Evolutionary conservation across 73 alveolate genomes (phyloP).

Genomic region (Strombidium stylifer): DNA sequence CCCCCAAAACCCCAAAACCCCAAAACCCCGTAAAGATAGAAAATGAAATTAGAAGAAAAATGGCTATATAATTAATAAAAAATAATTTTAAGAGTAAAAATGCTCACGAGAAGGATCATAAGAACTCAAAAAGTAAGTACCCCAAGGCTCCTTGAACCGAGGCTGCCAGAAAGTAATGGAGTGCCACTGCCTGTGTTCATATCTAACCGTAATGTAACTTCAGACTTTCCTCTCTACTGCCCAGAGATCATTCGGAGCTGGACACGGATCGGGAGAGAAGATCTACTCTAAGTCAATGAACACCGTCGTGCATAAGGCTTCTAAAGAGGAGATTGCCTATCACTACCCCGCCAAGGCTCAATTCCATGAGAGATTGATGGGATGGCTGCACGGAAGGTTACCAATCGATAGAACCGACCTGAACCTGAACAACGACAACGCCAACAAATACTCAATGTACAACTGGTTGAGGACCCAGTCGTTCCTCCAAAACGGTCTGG

Average conservation of each 20-base stretch:
- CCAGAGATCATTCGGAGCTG: no score
- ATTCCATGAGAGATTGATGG: background rate
- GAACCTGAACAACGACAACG: conserved; percentile 17
- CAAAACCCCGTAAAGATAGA: background rate
- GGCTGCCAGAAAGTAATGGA: no score
- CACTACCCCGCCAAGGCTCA: conserved; percentile 24
- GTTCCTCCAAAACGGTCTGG: conserved; percentile 23
- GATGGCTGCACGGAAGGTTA: conserved; percentile 46
- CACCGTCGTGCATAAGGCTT: no score
- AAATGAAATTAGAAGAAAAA: background rate
- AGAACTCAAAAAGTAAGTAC: no score
- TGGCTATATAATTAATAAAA: background rate
- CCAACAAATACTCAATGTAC: conserved; percentile 33
- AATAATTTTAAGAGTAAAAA: background rate
- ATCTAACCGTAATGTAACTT: no score
- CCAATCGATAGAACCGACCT: conserved; percentile 27
- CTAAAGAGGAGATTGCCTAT: conserved; percentile 24
- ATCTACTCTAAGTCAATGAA: background rate
- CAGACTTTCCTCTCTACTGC: no score
- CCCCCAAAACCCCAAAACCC: background rate
- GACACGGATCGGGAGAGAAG: background rate
- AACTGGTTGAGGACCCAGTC: conserved; percentile 20
- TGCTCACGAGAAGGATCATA: no score
- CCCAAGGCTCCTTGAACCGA: no score
- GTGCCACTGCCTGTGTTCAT: no score